Evolutionary conservation across 768 basidiomycete genomes (phyloP), one percentile per base, ranked within the genome.

Genomic region (Boletus vermiculosoides): DNA sequence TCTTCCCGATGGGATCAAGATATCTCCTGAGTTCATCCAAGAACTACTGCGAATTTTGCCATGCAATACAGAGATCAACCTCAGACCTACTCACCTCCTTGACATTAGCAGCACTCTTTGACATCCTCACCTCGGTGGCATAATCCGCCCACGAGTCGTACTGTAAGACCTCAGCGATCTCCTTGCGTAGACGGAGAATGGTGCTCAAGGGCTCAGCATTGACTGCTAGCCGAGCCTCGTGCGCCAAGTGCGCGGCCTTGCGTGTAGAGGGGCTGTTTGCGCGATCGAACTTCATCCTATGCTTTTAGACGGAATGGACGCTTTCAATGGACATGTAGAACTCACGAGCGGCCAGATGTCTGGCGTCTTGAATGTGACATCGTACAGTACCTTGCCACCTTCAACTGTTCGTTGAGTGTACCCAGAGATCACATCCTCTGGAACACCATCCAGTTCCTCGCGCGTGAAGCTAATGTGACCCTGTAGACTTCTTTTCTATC

Each of bases 121-220:
- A 81, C 90, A 92, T 92, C 75, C 87, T 90, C 45, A 83, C 79
- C 69, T 94, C 91, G 2, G 91, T 90, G 42, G 85, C 74, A 69
- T 88, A 93, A 69, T 90, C 90, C 0, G 90, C 91, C 84, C 90
- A 92, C 13, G 83, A 90, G 33, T 82, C 72, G 67, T 93, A 94
- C 12, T 81, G 82, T 6, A 94, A 78, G 13, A 92, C 57, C 36
- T 72, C 75, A 2, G 87, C 85, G 48, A 89, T 84, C 63, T 84
- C 71, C 37, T 86, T 85, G 39, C 92, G 86, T 6, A 92, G 78
- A 50, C 78, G 79, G 45, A 93, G 78, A 33, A 82, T 83, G 65
- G 83, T 86, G 62, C 76, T 78, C 53, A 93, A 78, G n/a, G 90
- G 70, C 3, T 85, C 86, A 7, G 81, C 83, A 64, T 94, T 94